phyloP scores from a whole-genome alignment of 2,329 filamentous ascomycete genomes.

The Aplosporella prunicola region DNA sequence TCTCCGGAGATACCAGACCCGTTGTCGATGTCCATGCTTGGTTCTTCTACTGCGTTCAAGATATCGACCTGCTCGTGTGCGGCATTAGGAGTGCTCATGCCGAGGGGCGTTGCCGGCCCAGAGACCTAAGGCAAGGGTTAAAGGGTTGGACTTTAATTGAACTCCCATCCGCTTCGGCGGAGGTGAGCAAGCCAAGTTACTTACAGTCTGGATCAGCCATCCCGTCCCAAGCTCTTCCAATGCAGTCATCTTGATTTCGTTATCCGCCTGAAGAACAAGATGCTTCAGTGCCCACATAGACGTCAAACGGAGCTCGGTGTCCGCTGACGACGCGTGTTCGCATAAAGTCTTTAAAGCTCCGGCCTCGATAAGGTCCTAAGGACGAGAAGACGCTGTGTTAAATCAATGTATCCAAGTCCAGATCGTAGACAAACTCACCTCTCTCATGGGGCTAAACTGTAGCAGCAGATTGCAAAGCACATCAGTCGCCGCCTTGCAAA shows the following conservation, averaged over 20 bases:
- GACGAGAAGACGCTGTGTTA: too few relatives aligned
- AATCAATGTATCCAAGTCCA: conserved; percentile 12
- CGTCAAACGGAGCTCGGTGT: conserved; percentile 70
- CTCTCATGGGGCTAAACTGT: conserved; percentile 84
- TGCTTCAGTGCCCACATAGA: conserved; percentile 93
- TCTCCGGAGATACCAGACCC: conserved; percentile 21
- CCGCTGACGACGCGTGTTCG: conserved; percentile 71
- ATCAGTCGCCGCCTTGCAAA: conserved; percentile 78
- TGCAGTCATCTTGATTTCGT: conserved; percentile 65
- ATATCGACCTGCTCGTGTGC: conserved; percentile 52
- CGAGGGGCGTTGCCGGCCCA: conserved; percentile 22
- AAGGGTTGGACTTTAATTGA: too few relatives aligned
- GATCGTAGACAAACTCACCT: conserved; percentile 47
- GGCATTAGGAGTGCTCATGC: conserved; percentile 50
- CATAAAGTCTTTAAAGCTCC: conserved; percentile 71
- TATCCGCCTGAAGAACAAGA: conserved; percentile 62
- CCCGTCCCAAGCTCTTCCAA: conserved; percentile 66
- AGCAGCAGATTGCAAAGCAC: conserved; percentile 77
- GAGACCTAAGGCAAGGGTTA: conserved; percentile 33
- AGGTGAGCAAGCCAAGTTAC: too few relatives aligned
- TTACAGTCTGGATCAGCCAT: conserved; percentile 75
- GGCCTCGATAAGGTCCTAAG: conserved; percentile 59
- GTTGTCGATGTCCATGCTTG: conserved; percentile 33
- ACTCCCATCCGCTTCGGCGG: too few relatives aligned
- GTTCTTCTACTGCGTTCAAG: conserved; percentile 42